Evolutionary conservation across 768 basidiomycete species (phyloP), one percentile per base, ranked within the genome.

Genomic region (Kwoniella dendrophila): DNA sequence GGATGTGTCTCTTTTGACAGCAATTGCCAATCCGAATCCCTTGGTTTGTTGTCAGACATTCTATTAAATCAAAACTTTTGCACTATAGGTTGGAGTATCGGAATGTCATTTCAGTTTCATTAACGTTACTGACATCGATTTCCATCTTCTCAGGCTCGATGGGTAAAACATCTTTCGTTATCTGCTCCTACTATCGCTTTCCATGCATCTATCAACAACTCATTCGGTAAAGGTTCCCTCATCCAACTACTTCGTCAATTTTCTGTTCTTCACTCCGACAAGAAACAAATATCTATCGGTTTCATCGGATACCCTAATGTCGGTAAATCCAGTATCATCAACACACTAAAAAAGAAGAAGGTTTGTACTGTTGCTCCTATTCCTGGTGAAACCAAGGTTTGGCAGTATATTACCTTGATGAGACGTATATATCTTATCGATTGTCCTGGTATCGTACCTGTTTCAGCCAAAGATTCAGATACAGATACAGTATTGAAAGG

Each of bases 321-420:
- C 63, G 95, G 95, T 16, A 99, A 98, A 81, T 92, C 89, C 68
- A 90, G 88, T 76, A 90, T 99, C 62, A 99, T 99, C 81, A 98
- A 99, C 81, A 97, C 95, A 36, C 85, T 99, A 64, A 99, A 98
- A 84, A 92, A 90, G 81, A 88, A 90, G 79, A 96, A 95, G 79
- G 95, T 98, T 68, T 99, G 96, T 83, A 86, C 85, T 14, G 94
- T 97, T 61, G 96, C 96, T 11, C 96, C 96, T 7, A 85, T 98
- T 11, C 95, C 96, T 2, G 96, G 96, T 68, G 96, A 99, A 83
- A 99, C 96, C 45, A 99, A 98, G 82, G 94, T 98, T 68, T 99
- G 96, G 96, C 95, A 99, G 84, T 99, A 99, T 80, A 97, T 99
- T 82, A 94, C 92, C 29, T 83, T 99, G 41, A 99, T 94, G 62